Evolutionary conservation across 176 grass and related monocot species (phyloP), one percentile per base, ranked within the genome.

Genomic region (Carex kokanica): DNA sequence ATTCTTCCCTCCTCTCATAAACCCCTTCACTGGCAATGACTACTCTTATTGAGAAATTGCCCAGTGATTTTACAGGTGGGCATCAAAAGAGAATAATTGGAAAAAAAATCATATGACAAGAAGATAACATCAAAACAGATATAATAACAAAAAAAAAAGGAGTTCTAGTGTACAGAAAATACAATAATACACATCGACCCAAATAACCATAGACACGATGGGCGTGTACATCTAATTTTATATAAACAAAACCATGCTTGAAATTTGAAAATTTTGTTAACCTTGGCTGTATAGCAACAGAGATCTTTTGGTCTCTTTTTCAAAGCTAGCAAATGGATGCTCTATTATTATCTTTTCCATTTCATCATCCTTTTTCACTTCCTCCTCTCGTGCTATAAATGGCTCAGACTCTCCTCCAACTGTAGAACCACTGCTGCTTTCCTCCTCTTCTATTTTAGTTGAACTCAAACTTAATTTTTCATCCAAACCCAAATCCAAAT

Each of bases 241-340:
- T 40, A 78, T 55, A 32, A 78, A 57, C 27, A 78, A 78, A 56
- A 56, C 25, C 74, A 53, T 53, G 15, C 74, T 34, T 16, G 15
- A 23, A 34, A 9, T 60, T 79, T 60, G 47, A 56, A 78, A 17
- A 53, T 31, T 56, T 8, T 64, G 12, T 75, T 63, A 80, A 69
- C 78, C 81, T 17, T 89, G 91, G 87, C 89, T 88, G 29, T 90
- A 65, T 20, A 92, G 83, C 67, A 95, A 74, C 84, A 59, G 80
- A 31, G 88, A 84, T 78, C 91, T 84, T 72, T 56, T 77, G 40
- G 24, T 86, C 59, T 74, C 87, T 52, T 90, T 87, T 57, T 81
- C 90, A 52, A 94, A 90, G 24, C 71, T 91, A 60, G 88, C 87
- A 84, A 88, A 93, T 16, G 56, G 87, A 68, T 82, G 85, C 58